Evolutionary conservation across 1,139 yeast species (phyloP).

Genomic region (Candida buenavistaensis): DNA sequence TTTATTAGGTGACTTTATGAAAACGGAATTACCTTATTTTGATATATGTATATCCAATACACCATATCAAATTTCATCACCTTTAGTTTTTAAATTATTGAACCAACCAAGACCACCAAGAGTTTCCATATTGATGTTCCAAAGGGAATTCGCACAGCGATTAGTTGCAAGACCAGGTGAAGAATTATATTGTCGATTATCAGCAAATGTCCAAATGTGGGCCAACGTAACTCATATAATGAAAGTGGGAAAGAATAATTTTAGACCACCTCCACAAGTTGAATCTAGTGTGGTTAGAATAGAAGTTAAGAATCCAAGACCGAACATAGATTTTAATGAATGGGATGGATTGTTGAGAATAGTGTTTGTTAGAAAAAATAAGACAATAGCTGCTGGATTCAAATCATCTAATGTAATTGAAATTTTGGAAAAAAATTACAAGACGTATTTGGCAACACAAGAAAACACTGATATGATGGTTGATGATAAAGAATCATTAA

Average conservation of each 20-base stretch:
- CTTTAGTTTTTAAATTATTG: slow-evolving; percentile 87
- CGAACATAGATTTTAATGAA: slow-evolving; percentile 86
- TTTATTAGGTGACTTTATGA: slow-evolving; percentile 92
- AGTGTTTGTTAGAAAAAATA: slow-evolving; percentile 89
- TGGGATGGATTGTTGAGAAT: slow-evolving; percentile 96
- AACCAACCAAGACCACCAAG: slow-evolving; percentile 94
- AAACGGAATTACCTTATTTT: slow-evolving; percentile 90
- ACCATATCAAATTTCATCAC: slow-evolving; percentile 97
- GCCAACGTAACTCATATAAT: slow-evolving; percentile 96
- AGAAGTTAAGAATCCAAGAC: slow-evolving; percentile 89
- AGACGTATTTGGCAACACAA: slow-evolving; percentile 67
- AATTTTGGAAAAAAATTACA: slow-evolving; percentile 85
- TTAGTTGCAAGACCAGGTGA: slow-evolving; percentile 96
- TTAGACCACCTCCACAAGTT: slow-evolving; percentile 98
- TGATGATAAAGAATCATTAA: slow-evolving; percentile 44
- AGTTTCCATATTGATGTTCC: slow-evolving; percentile 95
- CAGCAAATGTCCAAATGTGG: slow-evolving; percentile 99
- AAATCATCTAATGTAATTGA: slow-evolving; percentile 80
- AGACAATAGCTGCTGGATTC: slow-evolving; percentile 91
- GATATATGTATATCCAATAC: slow-evolving; percentile 97
- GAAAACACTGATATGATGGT: slow-evolving; percentile 52
- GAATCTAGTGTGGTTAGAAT: slow-evolving; percentile 95
- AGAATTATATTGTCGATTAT: slow-evolving; percentile 81
- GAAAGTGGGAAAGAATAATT: slow-evolving; percentile 97
- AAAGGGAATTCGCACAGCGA: slow-evolving; percentile 93